These are phyloP conservation scores for Amauroascus verrucosus DNA, from an alignment of 2,329 filamentous ascomycete genomes.

Conservation along the genomic window DNA sequence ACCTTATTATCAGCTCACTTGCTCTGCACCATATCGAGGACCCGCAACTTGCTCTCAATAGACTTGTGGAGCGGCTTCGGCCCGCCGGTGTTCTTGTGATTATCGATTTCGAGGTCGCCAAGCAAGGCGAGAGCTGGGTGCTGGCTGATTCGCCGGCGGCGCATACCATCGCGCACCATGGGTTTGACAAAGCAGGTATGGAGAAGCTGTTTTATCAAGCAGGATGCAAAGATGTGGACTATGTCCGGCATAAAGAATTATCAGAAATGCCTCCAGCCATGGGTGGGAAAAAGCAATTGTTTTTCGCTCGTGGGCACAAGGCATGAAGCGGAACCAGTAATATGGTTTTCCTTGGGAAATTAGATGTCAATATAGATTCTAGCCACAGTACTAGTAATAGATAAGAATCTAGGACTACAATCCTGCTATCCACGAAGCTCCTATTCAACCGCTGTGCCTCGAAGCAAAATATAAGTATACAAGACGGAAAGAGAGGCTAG, in stretches of 20 bases:
- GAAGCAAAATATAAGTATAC: background rate
- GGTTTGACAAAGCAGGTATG: conserved; percentile 13
- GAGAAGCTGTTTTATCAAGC: conserved; percentile 5
- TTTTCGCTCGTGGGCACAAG: conserved; percentile 16
- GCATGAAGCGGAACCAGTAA: background rate
- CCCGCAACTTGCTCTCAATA: conserved; percentile 7
- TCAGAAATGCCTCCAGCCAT: conserved; percentile 6
- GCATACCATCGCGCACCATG: conserved; percentile 15
- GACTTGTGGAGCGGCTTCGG: conserved; percentile 12
- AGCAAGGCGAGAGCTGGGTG: background rate
- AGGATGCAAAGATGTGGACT: conserved; percentile 7
- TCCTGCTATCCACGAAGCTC: background rate
- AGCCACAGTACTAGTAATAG: background rate
- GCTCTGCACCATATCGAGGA: conserved; percentile 17
- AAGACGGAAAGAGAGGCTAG: background rate
- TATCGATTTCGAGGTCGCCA: conserved; percentile 13
- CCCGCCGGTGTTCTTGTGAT: conserved; percentile 14
- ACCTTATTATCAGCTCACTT: conserved; percentile 13
- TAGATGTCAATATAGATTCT: too few species aligned
- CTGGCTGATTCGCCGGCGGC: conserved; percentile 1
- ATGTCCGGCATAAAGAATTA: conserved; percentile 13
- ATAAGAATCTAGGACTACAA: too few species aligned
- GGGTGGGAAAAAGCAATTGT: conserved; percentile 11
- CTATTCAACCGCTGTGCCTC: background rate
- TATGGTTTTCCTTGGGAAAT: background rate